Percentiles rank a stretch among this genome's conserved stretches.
phyloP scores from a whole-genome alignment of 2,329 filamentous ascomycete species.

The Chalaropsis thielavioides region DNA sequence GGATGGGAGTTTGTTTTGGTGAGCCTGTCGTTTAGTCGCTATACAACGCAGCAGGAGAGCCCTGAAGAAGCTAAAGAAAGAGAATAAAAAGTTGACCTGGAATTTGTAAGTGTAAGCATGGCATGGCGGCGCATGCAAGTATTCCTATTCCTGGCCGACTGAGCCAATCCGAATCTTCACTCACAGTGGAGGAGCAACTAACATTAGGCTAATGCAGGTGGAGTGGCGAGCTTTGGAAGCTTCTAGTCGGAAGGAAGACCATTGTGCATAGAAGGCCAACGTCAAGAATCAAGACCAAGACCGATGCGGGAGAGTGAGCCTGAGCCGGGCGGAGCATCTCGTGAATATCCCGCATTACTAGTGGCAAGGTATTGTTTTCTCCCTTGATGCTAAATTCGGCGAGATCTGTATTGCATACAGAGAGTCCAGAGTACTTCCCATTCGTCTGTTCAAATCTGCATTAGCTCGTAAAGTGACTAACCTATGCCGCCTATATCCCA shows the following conservation, averaged over 20 bases:
- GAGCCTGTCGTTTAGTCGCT: no score
- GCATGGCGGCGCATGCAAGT: no score
- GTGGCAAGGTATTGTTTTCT: not conserved
- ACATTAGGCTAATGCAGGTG: not conserved
- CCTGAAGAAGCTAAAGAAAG: no score
- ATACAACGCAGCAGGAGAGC: no score
- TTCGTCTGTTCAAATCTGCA: not conserved
- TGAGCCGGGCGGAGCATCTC: not conserved
- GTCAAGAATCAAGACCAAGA: not conserved
- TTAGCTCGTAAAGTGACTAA: not conserved
- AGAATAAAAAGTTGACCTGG: no score
- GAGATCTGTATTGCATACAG: not conserved
- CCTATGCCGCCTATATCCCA: not conserved
- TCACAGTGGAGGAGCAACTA: not conserved
- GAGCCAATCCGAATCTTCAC: no score
- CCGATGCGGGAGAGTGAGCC: not conserved
- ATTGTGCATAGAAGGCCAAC: not conserved
- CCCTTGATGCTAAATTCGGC: not conserved
- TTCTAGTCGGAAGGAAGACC: not conserved
- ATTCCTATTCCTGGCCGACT: no score
- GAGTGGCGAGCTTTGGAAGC: slow-evolving; percentile 1
- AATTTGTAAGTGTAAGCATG: no score
- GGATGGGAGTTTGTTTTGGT: not conserved
- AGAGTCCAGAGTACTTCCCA: not conserved
- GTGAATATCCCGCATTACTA: not conserved